Evolutionary conservation across 768 basidiomycete genomes (phyloP).

Genomic region (Arthromyces matolae): DNA sequence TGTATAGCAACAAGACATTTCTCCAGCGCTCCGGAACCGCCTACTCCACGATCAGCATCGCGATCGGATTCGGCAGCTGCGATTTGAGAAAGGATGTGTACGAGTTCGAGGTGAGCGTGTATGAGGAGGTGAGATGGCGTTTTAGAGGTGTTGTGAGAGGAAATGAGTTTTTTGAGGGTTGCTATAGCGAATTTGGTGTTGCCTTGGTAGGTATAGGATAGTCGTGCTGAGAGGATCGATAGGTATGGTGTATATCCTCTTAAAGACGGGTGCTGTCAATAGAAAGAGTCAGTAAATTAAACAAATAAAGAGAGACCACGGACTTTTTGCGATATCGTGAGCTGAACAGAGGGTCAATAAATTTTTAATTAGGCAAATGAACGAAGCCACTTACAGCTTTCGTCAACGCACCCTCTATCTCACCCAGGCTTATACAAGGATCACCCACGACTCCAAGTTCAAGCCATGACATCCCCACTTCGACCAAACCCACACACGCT

Average conservation of each 20-base stretch:
- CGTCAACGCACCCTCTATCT: constrained; percentile 66
- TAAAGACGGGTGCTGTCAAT: constrained; percentile 58
- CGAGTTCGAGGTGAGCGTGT: constrained; percentile 50
- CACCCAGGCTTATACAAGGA: constrained; percentile 48
- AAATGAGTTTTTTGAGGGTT: constrained; percentile 50
- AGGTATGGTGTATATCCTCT: constrained; percentile 57
- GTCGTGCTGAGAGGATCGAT: constrained; percentile 56
- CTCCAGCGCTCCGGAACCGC: constrained; percentile 8
- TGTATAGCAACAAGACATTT: constrained; percentile 31
- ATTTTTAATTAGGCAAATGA: neutral
- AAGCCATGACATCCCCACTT: constrained; percentile 56
- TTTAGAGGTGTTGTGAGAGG: constrained; percentile 27
- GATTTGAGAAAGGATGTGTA: constrained; percentile 31
- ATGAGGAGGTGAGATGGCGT: constrained; percentile 48
- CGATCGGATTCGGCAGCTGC: neutral
- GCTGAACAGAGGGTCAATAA: constrained; percentile 25
- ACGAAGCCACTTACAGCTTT: constrained; percentile 54
- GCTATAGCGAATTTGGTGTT: constrained; percentile 61
- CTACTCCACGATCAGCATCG: constrained; percentile 10
- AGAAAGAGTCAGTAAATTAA: neutral
- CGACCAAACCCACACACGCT: constrained; percentile 67
- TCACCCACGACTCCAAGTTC: constrained; percentile 40
- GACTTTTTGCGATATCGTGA: constrained; percentile 60
- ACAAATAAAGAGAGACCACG: constrained; percentile 12
- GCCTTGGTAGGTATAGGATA: constrained; percentile 42